phyloP scores from a whole-genome alignment of 106 monocot genomes.

The Apostasia ramifera region DNA sequence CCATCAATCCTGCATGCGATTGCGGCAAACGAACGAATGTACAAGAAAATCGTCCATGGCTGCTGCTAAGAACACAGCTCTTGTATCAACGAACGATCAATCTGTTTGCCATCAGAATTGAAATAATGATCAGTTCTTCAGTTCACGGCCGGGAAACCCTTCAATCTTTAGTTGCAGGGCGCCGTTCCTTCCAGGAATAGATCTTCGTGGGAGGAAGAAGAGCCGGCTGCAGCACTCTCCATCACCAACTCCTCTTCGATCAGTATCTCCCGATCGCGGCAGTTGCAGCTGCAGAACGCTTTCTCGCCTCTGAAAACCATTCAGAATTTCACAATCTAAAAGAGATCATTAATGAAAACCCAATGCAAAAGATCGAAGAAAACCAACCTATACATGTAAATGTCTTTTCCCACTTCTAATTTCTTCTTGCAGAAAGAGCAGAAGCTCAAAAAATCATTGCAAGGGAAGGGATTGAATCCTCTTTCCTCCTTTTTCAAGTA shows the following conservation, averaged over 20 bases:
- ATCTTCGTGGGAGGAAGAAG: conserved; percentile 22
- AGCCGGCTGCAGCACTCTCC: conserved; percentile 15
- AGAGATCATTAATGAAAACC: no score
- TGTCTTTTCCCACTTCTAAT: conserved; percentile 54
- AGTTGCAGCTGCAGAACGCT: conserved; percentile 62
- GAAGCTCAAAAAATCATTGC: conserved; percentile 47
- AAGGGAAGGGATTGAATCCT: conserved; percentile 1
- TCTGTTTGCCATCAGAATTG: conserved; percentile 7
- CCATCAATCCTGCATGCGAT: background rate
- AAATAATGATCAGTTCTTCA: background rate
- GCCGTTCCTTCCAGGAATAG: conserved; percentile 25
- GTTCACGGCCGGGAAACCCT: background rate
- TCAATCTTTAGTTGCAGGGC: background rate
- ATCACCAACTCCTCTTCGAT: conserved; percentile 37
- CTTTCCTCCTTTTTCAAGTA: conserved; percentile 8
- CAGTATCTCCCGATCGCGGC: conserved; percentile 54
- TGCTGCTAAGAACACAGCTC: conserved; percentile 23
- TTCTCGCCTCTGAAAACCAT: conserved; percentile 57
- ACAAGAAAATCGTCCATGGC: conserved; percentile 35
- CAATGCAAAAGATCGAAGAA: background rate
- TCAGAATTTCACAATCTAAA: background rate
- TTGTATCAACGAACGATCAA: conserved; percentile 16
- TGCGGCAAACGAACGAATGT: conserved; percentile 25
- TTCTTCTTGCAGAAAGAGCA: conserved; percentile 73
- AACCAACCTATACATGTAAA: conserved; percentile 63